phyloP scores from a whole-genome alignment of 1,139 yeast species.

The Candida buenavistaensis region DNA sequence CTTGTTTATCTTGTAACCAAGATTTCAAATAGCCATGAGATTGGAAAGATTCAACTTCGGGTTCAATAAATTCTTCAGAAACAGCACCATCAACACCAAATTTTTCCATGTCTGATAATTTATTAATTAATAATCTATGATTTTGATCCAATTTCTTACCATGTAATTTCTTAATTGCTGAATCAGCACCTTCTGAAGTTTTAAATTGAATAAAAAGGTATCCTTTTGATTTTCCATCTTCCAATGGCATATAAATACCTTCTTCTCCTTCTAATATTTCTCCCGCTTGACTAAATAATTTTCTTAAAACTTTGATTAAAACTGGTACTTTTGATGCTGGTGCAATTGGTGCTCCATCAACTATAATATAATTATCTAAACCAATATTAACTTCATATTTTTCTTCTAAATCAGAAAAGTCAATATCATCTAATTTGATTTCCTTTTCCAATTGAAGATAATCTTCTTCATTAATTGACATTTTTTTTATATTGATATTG shows the following conservation, averaged over 20 bases:
- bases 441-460: constrained; percentile 46
- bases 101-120: constrained; percentile 80
- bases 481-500: no score
- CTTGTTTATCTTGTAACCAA: constrained; percentile 88
- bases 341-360: constrained; percentile 95
- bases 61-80: constrained; percentile 65
- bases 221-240: constrained; percentile 80
- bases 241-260: constrained; percentile 80
- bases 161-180: constrained; percentile 78
- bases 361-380: constrained; percentile 78
- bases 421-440: constrained; percentile 59
- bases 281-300: constrained; percentile 68
- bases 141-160: constrained; percentile 92
- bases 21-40: constrained; percentile 80
- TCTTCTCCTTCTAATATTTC: constrained; percentile 69
- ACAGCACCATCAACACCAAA: constrained; percentile 71
- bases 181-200: constrained; percentile 64
- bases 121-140: constrained; percentile 86
- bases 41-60: constrained; percentile 67
- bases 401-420: constrained; percentile 84
- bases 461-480: constrained; percentile 17
- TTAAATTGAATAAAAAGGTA: constrained; percentile 84
- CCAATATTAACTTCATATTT: constrained; percentile 67
- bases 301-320: constrained; percentile 80
- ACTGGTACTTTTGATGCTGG: constrained; percentile 87